These are phyloP conservation scores for Flueggea neowawraea DNA, from an alignment of 441 rosid species.

Conservation along the genomic window DNA sequence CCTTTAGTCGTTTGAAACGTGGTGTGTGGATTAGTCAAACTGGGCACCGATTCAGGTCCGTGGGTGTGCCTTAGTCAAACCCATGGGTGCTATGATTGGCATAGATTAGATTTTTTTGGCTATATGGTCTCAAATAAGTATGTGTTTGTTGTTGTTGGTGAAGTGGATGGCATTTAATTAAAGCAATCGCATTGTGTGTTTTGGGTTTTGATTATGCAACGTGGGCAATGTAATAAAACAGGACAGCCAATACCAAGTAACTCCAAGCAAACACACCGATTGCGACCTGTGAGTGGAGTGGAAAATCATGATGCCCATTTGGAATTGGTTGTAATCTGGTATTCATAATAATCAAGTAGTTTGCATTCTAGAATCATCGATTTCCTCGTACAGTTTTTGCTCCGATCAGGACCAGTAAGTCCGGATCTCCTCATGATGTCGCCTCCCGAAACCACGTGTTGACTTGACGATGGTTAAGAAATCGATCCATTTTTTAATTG, in stretches of 20 bases:
- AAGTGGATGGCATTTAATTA: conserved; percentile 7
- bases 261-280: no score
- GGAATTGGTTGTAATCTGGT: no score
- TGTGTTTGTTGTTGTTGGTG: conserved; percentile 3
- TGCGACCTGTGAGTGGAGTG: conserved; percentile 1
- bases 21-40: conserved; percentile 9
- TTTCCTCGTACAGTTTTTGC: no score
- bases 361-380: no score
- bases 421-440: no score
- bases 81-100: conserved; percentile 10
- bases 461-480: no score
- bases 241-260: no score
- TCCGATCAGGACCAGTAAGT: no score
- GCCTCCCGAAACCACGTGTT: no score
- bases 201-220: background rate
- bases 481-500: no score
- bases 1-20: background rate
- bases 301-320: background rate
- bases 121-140: conserved; percentile 1
- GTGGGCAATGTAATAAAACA: conserved; percentile 1
- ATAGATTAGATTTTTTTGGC: no score
- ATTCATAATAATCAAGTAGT: no score
- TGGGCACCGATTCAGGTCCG: background rate
- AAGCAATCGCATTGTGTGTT: conserved; percentile 5
- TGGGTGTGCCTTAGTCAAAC: conserved; percentile 14